A percentile compares a stretch with the other conserved stretches of the same genome.
phyloP scores from a whole-genome alignment of 441 rosid genomes.

The Pelargonium cotyledonis region DNA sequence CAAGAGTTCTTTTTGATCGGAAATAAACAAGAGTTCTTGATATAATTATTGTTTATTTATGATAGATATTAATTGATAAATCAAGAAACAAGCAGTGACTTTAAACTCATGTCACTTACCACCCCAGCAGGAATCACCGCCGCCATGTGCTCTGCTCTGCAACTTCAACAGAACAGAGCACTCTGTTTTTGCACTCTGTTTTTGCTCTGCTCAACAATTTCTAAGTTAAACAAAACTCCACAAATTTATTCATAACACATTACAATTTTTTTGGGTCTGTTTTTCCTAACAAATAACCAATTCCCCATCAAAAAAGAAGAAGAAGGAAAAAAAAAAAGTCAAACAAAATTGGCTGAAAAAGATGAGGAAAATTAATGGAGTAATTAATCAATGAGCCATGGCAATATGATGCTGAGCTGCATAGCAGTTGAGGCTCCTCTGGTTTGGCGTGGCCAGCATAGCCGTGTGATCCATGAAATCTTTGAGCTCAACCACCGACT shows the following conservation, averaged over 20 bases:
- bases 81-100: too few species aligned
- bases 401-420: slow-evolving; percentile 39
- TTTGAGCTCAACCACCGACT: slow-evolving; percentile 76
- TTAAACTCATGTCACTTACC: too few species aligned
- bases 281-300: slow-evolving; percentile 31
- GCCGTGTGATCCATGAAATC: slow-evolving; percentile 97
- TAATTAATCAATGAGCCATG: slow-evolving; percentile 54
- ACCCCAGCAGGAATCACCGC: too few species aligned
- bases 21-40: too few species aligned
- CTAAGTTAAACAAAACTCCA: slow-evolving; percentile 6
- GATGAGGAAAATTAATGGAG: background rate
- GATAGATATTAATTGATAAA: too few species aligned
- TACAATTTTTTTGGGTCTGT: background rate
- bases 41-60: too few species aligned
- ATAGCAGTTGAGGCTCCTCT: slow-evolving; percentile 55
- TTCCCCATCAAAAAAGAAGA: slow-evolving; percentile 12
- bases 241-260: slow-evolving; percentile 23
- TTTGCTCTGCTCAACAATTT: slow-evolving; percentile 2
- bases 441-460: slow-evolving; percentile 88
- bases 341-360: background rate
- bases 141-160: too few species aligned
- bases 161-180: too few species aligned
- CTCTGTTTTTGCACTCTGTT: too few species aligned
- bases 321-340: background rate
- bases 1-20: too few species aligned